A percentile compares a stretch with the other conserved stretches of the same genome.
Evolutionary conservation across 257 asterid genomes (phyloP).

Genomic region (Apocynum venetum): DNA sequence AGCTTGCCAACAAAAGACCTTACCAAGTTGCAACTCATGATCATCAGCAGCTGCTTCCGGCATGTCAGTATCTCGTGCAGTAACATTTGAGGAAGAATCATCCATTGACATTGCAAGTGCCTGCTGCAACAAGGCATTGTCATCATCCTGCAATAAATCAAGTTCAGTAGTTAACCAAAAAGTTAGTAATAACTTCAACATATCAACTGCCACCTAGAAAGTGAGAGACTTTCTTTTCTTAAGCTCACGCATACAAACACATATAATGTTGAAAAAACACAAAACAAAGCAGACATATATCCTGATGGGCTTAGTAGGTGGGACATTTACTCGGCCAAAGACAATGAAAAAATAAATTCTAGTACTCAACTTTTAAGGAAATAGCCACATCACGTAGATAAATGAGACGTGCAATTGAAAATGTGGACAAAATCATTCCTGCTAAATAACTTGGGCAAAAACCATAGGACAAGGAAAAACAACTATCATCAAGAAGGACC

Average conservation of each 20-base stretch:
- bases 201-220: not conserved
- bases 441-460: not conserved
- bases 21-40: slow-evolving; percentile 92
- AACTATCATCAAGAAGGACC: not conserved
- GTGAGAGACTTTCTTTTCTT: too few relatives aligned
- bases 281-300: not conserved
- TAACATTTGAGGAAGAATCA: slow-evolving; percentile 60
- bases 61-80: slow-evolving; percentile 85
- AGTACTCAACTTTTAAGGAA: not conserved
- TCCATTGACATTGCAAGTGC: slow-evolving; percentile 99
- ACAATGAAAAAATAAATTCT: not conserved
- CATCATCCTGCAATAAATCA: slow-evolving; percentile 72
- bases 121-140: slow-evolving; percentile 90
- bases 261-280: not conserved
- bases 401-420: not conserved
- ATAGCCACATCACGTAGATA: not conserved
- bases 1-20: slow-evolving; percentile 8
- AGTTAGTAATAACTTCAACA: not conserved
- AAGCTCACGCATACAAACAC: not conserved
- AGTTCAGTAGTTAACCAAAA: slow-evolving; percentile 12
- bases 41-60: slow-evolving; percentile 91
- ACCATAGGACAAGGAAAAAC: not conserved
- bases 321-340: not conserved
- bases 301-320: not conserved
- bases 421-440: not conserved